Evolutionary conservation across 208 protist genomes (phyloP).

Genomic region (Trypanosoma caninum): DNA sequence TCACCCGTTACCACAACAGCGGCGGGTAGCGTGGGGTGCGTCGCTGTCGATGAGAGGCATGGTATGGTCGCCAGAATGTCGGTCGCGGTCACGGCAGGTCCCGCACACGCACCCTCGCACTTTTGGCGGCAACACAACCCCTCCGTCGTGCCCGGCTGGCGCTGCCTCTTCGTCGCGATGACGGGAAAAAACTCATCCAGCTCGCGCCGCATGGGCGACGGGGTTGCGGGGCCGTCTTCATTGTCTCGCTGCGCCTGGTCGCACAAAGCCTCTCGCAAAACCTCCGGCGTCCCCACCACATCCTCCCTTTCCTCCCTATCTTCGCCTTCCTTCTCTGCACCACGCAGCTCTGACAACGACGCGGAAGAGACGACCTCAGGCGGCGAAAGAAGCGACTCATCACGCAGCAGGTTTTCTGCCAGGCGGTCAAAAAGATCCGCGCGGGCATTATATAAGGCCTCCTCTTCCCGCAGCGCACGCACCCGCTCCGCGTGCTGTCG

Average conservation of each 20-base stretch:
- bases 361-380: neutral
- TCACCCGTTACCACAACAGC: neutral
- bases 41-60: constrained; percentile 4
- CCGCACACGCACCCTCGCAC: neutral
- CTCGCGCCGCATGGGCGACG: constrained; percentile 32
- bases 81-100: constrained; percentile 10
- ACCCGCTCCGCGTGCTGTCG: constrained; percentile 13
- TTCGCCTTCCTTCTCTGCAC: neutral
- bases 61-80: constrained; percentile 32
- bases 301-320: no score
- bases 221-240: neutral
- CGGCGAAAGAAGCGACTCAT: neutral
- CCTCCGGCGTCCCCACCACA: neutral
- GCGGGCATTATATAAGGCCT: constrained; percentile 19
- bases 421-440: constrained; percentile 11
- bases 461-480: constrained; percentile 17
- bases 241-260: neutral
- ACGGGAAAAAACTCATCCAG: constrained; percentile 38
- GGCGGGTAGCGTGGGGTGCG: neutral
- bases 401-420: constrained; percentile 7
- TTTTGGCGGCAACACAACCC: neutral
- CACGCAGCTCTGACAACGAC: neutral
- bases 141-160: neutral
- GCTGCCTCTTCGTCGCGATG: constrained; percentile 1
- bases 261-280: neutral